phyloP scores from a whole-genome alignment of 1,284 basidiomycete species.

The Stygiomarasmius scandens region DNA sequence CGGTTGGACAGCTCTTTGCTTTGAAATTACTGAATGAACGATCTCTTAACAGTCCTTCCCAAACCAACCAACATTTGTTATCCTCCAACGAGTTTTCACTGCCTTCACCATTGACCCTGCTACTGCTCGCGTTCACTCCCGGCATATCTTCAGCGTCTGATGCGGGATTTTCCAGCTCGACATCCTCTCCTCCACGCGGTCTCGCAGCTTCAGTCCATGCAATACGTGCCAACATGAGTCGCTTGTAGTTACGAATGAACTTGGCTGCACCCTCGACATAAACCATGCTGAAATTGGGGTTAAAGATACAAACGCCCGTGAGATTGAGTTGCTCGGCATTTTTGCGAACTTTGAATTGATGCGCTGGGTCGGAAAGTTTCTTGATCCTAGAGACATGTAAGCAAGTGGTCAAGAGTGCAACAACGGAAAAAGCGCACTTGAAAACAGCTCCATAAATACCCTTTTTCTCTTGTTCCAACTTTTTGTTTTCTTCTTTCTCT shows the following conservation, averaged over 20 bases:
- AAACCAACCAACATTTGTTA: slow-evolving; percentile 90
- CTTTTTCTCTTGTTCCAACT: slow-evolving; percentile 83
- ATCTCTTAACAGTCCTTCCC: slow-evolving; percentile 90
- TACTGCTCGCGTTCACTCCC: slow-evolving; percentile 13
- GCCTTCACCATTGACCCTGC: slow-evolving; percentile 24
- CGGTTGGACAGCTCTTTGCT: slow-evolving; percentile 84
- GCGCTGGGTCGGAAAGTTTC: slow-evolving; percentile 87
- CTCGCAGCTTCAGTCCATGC: slow-evolving; percentile 94
- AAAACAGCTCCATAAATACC: slow-evolving; percentile 88
- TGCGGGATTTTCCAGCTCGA: slow-evolving; percentile 59
- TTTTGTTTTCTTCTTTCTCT: slow-evolving; percentile 86
- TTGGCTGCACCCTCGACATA: slow-evolving; percentile 92
- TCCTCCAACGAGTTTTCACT: slow-evolving; percentile 65
- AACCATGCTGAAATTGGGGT: slow-evolving; percentile 87
- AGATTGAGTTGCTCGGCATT: slow-evolving; percentile 92
- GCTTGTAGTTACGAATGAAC: slow-evolving; percentile 87
- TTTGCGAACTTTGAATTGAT: slow-evolving; percentile 95
- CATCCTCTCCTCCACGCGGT: slow-evolving; percentile 70
- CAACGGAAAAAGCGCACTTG: slow-evolving; percentile 61
- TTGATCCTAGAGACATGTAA: slow-evolving; percentile 62
- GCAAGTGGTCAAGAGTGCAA: neutral
- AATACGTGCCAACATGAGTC: slow-evolving; percentile 87
- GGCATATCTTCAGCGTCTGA: slow-evolving; percentile 45
- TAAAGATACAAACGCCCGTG: slow-evolving; percentile 88
- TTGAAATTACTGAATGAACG: slow-evolving; percentile 82